These are phyloP conservation scores for Dactylellina drechsleri DNA, from an alignment of 2,329 filamentous ascomycete genomes.

Conservation along the genomic window DNA sequence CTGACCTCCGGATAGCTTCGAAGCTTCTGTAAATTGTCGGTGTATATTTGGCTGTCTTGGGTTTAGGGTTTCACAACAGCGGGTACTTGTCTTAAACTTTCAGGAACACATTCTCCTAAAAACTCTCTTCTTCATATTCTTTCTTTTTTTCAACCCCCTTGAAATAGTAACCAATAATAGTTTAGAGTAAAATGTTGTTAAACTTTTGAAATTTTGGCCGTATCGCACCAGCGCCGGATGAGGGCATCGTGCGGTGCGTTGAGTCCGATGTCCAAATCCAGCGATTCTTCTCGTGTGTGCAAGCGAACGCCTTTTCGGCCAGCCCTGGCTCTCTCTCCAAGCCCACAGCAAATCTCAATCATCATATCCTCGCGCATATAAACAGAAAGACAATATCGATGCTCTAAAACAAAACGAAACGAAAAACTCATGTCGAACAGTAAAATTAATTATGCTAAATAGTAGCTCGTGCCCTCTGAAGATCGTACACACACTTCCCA, in stretches of 20 bases:
- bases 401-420: too few species aligned
- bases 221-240: slow-evolving; percentile 28
- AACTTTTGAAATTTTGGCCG: neutral
- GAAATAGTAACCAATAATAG: neutral
- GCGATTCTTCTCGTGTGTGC: slow-evolving; percentile 23
- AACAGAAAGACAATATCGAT: neutral
- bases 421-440: too few species aligned
- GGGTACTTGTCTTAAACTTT: slow-evolving; percentile 35
- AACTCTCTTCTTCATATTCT: neutral
- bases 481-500: slow-evolving; percentile 30
- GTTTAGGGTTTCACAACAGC: neutral
- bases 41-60: neutral
- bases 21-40: neutral
- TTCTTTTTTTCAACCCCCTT: neutral
- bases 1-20: neutral
- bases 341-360: neutral
- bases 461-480: neutral
- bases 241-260: slow-evolving; percentile 10
- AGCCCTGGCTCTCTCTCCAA: slow-evolving; percentile 1
- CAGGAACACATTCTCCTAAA: slow-evolving; percentile 22
- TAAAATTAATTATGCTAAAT: neutral
- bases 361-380: neutral
- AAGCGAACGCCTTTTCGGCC: neutral
- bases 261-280: slow-evolving; percentile 43
- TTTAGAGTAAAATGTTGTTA: neutral